These are phyloP conservation scores for Aureobasidium zeae DNA, from an alignment of 2,329 filamentous ascomycete genomes.

Conservation along the genomic window DNA sequence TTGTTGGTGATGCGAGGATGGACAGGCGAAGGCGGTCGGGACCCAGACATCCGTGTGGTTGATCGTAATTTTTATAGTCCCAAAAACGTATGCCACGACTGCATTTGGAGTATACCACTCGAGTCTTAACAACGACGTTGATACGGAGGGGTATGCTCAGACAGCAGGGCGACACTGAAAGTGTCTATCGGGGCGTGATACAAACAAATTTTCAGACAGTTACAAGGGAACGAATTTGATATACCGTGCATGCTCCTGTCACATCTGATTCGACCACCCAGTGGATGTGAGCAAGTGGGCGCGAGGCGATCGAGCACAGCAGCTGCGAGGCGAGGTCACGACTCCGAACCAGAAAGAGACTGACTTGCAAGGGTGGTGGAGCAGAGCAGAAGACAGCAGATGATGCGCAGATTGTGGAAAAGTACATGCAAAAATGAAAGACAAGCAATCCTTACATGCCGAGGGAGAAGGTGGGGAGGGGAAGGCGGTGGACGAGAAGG, in stretches of 20 bases:
- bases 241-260: slow-evolving; percentile 12
- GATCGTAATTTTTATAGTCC: slow-evolving; percentile 6
- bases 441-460: slow-evolving; percentile 13
- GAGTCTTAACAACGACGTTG: neutral
- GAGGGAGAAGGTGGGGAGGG: slow-evolving; percentile 3
- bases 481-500: slow-evolving; percentile 14
- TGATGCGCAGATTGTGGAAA: slow-evolving; percentile 5
- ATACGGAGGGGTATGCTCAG: neutral
- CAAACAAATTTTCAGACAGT: slow-evolving; percentile 2
- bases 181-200: slow-evolving; percentile 1
- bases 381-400: slow-evolving; percentile 4
- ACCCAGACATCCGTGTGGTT: slow-evolving; percentile 22
- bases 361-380: slow-evolving; percentile 5
- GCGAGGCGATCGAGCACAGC: slow-evolving; percentile 12
- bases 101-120: slow-evolving; percentile 14
- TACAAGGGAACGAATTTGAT: slow-evolving; percentile 13
- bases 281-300: neutral
- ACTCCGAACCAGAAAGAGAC: neutral
- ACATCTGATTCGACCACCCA: slow-evolving; percentile 1
- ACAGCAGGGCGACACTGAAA: neutral
- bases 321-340: slow-evolving; percentile 10
- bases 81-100: neutral
- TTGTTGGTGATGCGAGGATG: slow-evolving; percentile 31
- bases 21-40: slow-evolving; percentile 30
- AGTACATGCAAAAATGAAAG: slow-evolving; percentile 9